Evolutionary conservation across 2,329 filamentous ascomycete species (phyloP).

Genomic region (Fusarium sp.): DNA sequence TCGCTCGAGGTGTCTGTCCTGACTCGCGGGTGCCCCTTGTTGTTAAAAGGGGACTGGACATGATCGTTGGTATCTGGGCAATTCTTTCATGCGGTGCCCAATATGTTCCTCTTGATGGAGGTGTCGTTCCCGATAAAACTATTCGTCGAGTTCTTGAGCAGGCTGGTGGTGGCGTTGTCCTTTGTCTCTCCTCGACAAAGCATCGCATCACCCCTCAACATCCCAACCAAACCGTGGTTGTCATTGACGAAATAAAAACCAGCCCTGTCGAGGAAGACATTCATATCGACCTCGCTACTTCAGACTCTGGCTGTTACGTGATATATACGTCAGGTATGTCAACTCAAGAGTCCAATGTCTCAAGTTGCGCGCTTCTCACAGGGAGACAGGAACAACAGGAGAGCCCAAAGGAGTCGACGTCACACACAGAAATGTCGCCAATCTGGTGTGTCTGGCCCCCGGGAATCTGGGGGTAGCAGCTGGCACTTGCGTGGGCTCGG

Average conservation of each 20-base stretch:
- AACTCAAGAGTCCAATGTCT: background rate
- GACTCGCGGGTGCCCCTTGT: slow-evolving; percentile 66
- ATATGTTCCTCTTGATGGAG: slow-evolving; percentile 70
- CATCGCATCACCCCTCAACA: slow-evolving; percentile 49
- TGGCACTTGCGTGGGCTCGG: slow-evolving; percentile 65
- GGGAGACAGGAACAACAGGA: slow-evolving; percentile 62
- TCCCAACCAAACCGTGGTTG: slow-evolving; percentile 41
- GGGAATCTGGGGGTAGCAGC: slow-evolving; percentile 63
- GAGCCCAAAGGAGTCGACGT: slow-evolving; percentile 71
- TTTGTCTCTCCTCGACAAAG: slow-evolving; percentile 60
- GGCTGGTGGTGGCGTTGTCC: slow-evolving; percentile 57
- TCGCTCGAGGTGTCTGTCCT: slow-evolving; percentile 54
- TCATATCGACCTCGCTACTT: slow-evolving; percentile 51
- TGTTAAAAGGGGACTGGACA: slow-evolving; percentile 66
- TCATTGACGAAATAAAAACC: slow-evolving; percentile 47
- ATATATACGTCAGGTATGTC: slow-evolving; percentile 67
- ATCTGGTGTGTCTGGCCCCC: slow-evolving; percentile 64
- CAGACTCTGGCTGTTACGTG: slow-evolving; percentile 58
- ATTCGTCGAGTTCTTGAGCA: slow-evolving; percentile 64
- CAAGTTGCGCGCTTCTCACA: slow-evolving; percentile 6
- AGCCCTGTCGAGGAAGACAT: slow-evolving; percentile 5
- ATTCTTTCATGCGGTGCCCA: slow-evolving; percentile 69
- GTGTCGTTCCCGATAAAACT: slow-evolving; percentile 62
- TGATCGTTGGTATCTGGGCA: slow-evolving; percentile 69
- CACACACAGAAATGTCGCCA: slow-evolving; percentile 66